phyloP scores from a whole-genome alignment of 2,329 filamentous ascomycete species.

The Aspergillus sp. region DNA sequence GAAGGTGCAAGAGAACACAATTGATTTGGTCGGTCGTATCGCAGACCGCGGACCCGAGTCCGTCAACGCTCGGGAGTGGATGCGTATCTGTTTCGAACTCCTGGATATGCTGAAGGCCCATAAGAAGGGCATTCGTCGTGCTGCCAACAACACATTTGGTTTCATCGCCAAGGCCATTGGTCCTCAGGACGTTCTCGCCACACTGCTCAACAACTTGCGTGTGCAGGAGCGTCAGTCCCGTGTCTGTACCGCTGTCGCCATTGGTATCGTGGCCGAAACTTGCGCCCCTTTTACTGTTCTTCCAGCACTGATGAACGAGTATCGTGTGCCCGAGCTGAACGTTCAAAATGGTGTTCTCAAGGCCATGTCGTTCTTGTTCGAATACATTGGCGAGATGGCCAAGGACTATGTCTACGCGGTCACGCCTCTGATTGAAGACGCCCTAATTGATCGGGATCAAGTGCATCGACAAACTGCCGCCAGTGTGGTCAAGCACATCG shows the following conservation, averaged over 20 bases:
- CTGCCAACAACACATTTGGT: slow-evolving; percentile 98
- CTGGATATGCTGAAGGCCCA: slow-evolving; percentile 99
- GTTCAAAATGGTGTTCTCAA: slow-evolving; percentile 99
- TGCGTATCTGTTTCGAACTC: slow-evolving; percentile 98
- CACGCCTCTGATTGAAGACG: slow-evolving; percentile 90
- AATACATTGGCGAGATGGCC: slow-evolving; percentile 99
- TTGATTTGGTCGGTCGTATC: slow-evolving; percentile 95
- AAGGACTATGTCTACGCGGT: slow-evolving; percentile 99
- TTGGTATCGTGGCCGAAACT: slow-evolving; percentile 96
- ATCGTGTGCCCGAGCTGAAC: slow-evolving; percentile 95
- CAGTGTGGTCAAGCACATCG: slow-evolving; percentile 95
- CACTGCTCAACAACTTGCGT: slow-evolving; percentile 89
- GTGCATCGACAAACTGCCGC: slow-evolving; percentile 96
- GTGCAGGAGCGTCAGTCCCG: slow-evolving; percentile 97
- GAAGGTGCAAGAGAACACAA: slow-evolving; percentile 98
- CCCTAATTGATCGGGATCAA: slow-evolving; percentile 94
- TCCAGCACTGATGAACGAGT: slow-evolving; percentile 99
- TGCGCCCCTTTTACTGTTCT: slow-evolving; percentile 97
- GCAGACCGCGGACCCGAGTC: slow-evolving; percentile 94
- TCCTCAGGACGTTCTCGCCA: slow-evolving; percentile 93
- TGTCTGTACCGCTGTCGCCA: slow-evolving; percentile 96
- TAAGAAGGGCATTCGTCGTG: slow-evolving; percentile 97
- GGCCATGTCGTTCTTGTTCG: slow-evolving; percentile 92
- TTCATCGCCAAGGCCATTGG: slow-evolving; percentile 99
- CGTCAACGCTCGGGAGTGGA: slow-evolving; percentile 97